Evolutionary conservation across 129 eudicot species (phyloP), one percentile per base, ranked within the genome.

Genomic region (Erigeron canadensis): DNA sequence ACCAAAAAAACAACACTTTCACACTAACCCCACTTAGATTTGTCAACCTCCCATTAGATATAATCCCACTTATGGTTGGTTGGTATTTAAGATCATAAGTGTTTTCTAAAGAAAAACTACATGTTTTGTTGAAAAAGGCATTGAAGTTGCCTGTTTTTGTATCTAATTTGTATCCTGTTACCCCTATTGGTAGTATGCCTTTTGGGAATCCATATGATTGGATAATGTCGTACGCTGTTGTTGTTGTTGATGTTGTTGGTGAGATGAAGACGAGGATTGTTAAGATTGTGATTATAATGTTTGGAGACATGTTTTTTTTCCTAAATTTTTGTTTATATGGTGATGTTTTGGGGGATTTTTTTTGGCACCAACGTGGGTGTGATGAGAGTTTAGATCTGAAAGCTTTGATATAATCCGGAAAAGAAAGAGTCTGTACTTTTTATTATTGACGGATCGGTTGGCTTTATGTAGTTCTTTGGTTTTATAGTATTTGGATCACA

Each of bases 181-280:
- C 80, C 65, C 96, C 98, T 18, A 71, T 59, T 0, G 98, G 98
- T 40, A 92, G 89, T 17, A 92, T 74, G 2, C 98, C 98, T 5
- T 78, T 73, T 0, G 98, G 98, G 38, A 92, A 89, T 17, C 80
- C 84, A 80, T 69, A 87, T 38, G 86, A 72, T 64, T 81, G 58
- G 65, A 92, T 81, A 19, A 82, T 41, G 10, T 92, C 87, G 46
- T 92, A 83, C 96, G 22, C 89, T 76, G 70, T 76, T 79, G 55
- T 70, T 44, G 61, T 18, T 45, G 2, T 19, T 17, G 54, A 38
- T 71, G 70, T 70, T 8, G 64, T 3, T 0, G 7, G 16, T 8
- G 65, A 17, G 34, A 28, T 28, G 34, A 28, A 28, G 34, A 28
- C 2, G 34, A 59, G 39, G 64, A 23, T 23, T 58, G 10, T 8